These are phyloP conservation scores for Alisma plantagoaquatica DNA, from an alignment of 106 monocot species.

Conservation along the genomic window DNA sequence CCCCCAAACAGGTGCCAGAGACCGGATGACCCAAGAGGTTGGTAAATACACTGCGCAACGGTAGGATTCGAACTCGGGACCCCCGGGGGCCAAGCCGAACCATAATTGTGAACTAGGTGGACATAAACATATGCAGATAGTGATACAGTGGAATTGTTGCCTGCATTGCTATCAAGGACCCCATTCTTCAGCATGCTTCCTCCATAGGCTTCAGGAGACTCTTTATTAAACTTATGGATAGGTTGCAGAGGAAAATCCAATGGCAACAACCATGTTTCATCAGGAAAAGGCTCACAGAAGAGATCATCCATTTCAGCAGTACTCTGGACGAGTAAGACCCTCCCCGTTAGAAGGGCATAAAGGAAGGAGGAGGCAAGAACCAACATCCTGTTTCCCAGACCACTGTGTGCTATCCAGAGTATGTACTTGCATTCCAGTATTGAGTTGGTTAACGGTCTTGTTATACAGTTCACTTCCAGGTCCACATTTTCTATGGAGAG, in stretches of 20 bases:
- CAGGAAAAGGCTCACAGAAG: slow-evolving; percentile 35
- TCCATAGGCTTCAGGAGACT: slow-evolving; percentile 18
- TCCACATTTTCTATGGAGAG: slow-evolving; percentile 58
- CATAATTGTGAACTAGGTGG: slow-evolving; percentile 27
- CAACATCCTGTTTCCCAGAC: slow-evolving; percentile 54
- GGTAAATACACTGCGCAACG: too few relatives aligned
- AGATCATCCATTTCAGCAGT: slow-evolving; percentile 21
- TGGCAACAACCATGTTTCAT: slow-evolving; percentile 23
- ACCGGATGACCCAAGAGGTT: too few relatives aligned
- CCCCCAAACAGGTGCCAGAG: too few relatives aligned
- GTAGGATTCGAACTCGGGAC: too few relatives aligned
- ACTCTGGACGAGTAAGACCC: slow-evolving; percentile 25
- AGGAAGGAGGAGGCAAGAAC: slow-evolving; percentile 25
- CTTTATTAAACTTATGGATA: slow-evolving; percentile 7
- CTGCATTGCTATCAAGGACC: neutral
- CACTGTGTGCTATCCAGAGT: slow-evolving; percentile 41
- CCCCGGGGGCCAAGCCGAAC: too few relatives aligned
- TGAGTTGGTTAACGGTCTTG: slow-evolving; percentile 32
- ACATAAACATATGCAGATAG: slow-evolving; percentile 22
- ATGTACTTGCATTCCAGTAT: slow-evolving; percentile 51
- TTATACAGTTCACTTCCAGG: slow-evolving; percentile 46
- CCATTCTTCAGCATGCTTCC: slow-evolving; percentile 24
- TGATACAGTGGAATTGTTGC: neutral
- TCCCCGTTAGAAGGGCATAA: slow-evolving; percentile 28
- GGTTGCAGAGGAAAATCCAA: slow-evolving; percentile 21